Base-by-base conservation (phyloP, 2,329 filamentous ascomycete genomes). In the Fusarium robinianum region DNA sequence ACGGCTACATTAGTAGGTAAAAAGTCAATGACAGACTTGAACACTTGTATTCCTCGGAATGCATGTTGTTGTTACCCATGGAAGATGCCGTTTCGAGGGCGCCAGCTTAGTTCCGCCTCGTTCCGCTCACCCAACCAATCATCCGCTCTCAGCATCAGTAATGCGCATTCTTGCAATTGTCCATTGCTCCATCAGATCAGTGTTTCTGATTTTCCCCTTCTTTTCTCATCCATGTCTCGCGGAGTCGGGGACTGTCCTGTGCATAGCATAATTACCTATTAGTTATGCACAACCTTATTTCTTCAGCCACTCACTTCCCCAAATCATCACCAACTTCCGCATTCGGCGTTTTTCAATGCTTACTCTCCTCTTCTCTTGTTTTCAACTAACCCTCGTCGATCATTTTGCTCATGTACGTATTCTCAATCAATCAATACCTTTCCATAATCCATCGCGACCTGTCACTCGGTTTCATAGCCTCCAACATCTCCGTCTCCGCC, bases 371-470 rank as follows among this genome's bases (percentile, higher is more conserved):
- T 31, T n/a, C n/a, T n/a, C n/a, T n/a, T n/a, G n/a, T n/a, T n/a
- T n/a, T n/a, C n/a, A n/a, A n/a, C n/a, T n/a, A n/a, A n/a, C n/a
- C n/a, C n/a, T n/a, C n/a, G n/a, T n/a, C n/a, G n/a, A n/a, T n/a
- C n/a, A n/a, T n/a, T n/a, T n/a, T n/a, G n/a, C n/a, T n/a, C n/a
- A n/a, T n/a, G n/a, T n/a, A n/a, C n/a, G n/a, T n/a, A 41, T 24
- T 8, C 9, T 23, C 23, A 12, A 21, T 32, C 16, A 19, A 35
- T 62, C 41, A 68, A 26, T 88, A 89, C 51, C 84, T 70, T 60
- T 86, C 82, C 50, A 87, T 75, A 41, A 88, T 65, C 80, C 84
- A 89, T 10, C 70, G 64, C 52, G 74, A 72, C 36, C 75, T 72
- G 46, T 77, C 67, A 3, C 68, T 64, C 5, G 70, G 67, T 0